Percentiles rank a stretch among this genome's conserved stretches.
These are phyloP conservation scores for Euphorbia celastroides DNA, from an alignment of 441 rosid species.

Conservation along the genomic window DNA sequence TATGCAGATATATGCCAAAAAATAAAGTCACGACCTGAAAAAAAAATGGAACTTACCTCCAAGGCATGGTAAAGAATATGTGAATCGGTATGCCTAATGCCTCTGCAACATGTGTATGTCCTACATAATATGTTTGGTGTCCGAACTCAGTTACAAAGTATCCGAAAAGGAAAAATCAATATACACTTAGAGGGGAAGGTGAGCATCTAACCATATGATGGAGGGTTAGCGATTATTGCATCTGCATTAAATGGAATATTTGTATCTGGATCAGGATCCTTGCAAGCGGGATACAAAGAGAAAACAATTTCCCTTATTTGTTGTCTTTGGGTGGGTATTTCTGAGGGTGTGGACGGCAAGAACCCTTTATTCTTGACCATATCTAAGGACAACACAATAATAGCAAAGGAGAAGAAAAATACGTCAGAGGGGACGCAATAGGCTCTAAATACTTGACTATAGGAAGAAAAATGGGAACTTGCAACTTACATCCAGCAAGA, in stretches of 20 bases:
- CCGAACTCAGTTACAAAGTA: constrained; percentile 6
- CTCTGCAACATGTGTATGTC: constrained; percentile 98
- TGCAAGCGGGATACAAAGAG: constrained; percentile 90
- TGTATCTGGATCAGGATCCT: constrained; percentile 78
- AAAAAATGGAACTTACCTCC: constrained; percentile 86
- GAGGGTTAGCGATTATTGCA: constrained; percentile 98
- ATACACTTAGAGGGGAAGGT: constrained; percentile 8
- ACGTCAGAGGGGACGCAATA: neutral
- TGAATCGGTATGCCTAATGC: constrained; percentile 81
- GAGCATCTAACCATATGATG: constrained; percentile 75
- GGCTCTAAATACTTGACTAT: neutral
- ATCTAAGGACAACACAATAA: constrained; percentile 44
- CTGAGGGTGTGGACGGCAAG: constrained; percentile 95
- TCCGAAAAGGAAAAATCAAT: constrained; percentile 2
- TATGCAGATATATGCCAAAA: neutral
- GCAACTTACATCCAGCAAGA: constrained; percentile 51
- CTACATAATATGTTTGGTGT: constrained; percentile 23
- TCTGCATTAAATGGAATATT: constrained; percentile 77
- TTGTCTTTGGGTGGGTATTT: constrained; percentile 81
- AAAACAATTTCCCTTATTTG: constrained; percentile 80
- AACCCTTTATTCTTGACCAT: constrained; percentile 99
- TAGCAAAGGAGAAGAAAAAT: neutral
- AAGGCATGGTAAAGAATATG: constrained; percentile 99
- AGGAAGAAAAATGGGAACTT: neutral
- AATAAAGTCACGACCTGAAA: neutral